Conservation (phyloP, 352 stramenopile species). For the Hyaloperonospora arabidopsidis region DNA sequence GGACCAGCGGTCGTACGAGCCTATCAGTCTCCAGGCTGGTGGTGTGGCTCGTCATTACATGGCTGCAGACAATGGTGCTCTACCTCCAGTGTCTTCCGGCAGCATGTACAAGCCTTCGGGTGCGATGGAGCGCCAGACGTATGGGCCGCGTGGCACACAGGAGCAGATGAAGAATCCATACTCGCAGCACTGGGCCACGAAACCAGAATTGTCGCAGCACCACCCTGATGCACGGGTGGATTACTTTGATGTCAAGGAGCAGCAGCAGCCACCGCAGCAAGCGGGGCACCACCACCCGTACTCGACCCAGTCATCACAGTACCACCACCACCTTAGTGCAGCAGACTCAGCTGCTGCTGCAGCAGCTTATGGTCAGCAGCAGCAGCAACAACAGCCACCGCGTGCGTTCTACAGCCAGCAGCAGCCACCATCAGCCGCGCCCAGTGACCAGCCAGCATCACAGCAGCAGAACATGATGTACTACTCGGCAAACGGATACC, state of each 20-base stretch:
- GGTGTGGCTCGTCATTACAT: conserved; percentile 41
- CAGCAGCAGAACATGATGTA: conserved; percentile 63
- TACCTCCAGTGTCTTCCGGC: conserved; percentile 37
- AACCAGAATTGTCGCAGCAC: conserved; percentile 37
- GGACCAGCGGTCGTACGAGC: conserved; percentile 70
- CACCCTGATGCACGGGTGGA: conserved; percentile 38
- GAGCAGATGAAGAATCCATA: conserved; percentile 55
- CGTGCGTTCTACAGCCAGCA: conserved; percentile 53
- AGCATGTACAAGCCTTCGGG: conserved; percentile 39
- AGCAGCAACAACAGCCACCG: conserved; percentile 21
- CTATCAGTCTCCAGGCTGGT: conserved; percentile 43
- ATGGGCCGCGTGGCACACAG: conserved; percentile 10
- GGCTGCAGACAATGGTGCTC: conserved; percentile 32
- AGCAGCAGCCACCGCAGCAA: conserved; percentile 30
- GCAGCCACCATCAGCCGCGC: conserved; percentile 14
- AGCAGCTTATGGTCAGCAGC: conserved; percentile 44
- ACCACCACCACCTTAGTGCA: conserved; percentile 61
- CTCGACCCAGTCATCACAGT: conserved; percentile 40
- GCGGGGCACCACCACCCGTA: conserved; percentile 45
- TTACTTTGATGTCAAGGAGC: conserved; percentile 74
- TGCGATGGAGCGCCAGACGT: conserved; percentile 34
- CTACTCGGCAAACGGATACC: conserved; percentile 54
- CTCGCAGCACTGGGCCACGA: conserved; percentile 53
- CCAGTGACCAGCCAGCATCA: conserved; percentile 20
- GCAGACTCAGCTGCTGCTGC: conserved; percentile 50